Base-by-base conservation (phyloP, 1,139 yeast genomes). In the Debaryomyces subglobosus region DNA sequence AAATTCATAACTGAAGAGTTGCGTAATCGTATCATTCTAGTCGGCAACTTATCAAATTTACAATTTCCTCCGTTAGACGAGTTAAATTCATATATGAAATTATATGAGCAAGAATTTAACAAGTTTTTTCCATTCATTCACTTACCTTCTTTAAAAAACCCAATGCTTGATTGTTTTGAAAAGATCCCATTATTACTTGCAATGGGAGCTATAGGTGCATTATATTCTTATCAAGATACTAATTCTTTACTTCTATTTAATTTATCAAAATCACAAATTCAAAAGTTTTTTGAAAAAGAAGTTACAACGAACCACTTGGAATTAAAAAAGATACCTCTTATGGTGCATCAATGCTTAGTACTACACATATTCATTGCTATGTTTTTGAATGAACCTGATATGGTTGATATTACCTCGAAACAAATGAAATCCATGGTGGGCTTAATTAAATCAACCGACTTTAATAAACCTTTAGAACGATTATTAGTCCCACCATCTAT, bases 131-230 rank as follows among this genome's bases (percentile, higher is more conserved):
- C 96, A 13, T 90, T 90, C 63, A 79, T 91, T 55, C 97, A 90
- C 66, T 74, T 89, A 44, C 86, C 87, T 10, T 77, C 91, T 3
- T 72, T 88, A 49, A 65, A 78, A 51, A 82, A 84, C 50, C 77
- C 82, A 0, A 68, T 77, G 59, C 83, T 81, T 15, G 74, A 75
- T 39, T 76, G 77, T 53, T 65, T 76, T 49, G 89, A 85, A 45
- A 86, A 87, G 62, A 83, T 87, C 50, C 94, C 96, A 0, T 71
- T 91, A 47, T 65, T 90, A n/a, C 71, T 90, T 47, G 81, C 94
- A 10, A 88, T 91, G 82, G 87, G 96, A 1, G 87, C 96, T 20
- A 82, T 91, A 51, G 98, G 98, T 39, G 96, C 97, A 0, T 72
- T 91, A 24, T 89, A 89, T 60, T 82, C 89, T 1, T 89, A 87